Conservation (phyloP, 2,329 filamentous ascomycete genomes). For the Ustulina deusta region DNA sequence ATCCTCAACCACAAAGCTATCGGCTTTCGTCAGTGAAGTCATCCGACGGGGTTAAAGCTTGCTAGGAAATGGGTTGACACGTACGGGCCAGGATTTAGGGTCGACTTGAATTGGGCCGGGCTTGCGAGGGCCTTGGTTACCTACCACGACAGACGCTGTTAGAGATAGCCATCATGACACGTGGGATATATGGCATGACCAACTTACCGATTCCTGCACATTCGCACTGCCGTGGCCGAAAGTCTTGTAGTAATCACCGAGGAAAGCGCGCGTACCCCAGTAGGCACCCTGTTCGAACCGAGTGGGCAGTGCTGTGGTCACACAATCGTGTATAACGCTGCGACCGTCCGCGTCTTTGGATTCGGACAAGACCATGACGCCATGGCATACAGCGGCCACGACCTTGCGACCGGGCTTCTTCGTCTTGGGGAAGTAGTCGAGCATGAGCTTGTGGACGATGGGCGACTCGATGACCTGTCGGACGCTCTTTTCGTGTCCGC, state of each 20-base stretch:
- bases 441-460: slow-evolving; percentile 58
- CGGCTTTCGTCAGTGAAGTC: slow-evolving; percentile 28
- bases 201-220: slow-evolving; percentile 60
- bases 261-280: slow-evolving; percentile 60
- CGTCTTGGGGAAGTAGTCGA: slow-evolving; percentile 61
- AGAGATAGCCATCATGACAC: slow-evolving; percentile 14
- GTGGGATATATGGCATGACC: neutral
- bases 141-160: slow-evolving; percentile 45
- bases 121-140: slow-evolving; percentile 58
- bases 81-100: slow-evolving; percentile 57
- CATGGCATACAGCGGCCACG: slow-evolving; percentile 64
- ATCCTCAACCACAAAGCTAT: slow-evolving; percentile 63
- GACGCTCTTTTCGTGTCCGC: slow-evolving; percentile 65
- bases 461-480: slow-evolving; percentile 63
- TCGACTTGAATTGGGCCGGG: slow-evolving; percentile 60
- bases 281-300: slow-evolving; percentile 63
- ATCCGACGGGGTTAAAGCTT: neutral
- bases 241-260: slow-evolving; percentile 69
- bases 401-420: slow-evolving; percentile 58
- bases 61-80: slow-evolving; percentile 38
- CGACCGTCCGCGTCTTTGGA: slow-evolving; percentile 56
- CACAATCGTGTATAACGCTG: slow-evolving; percentile 61
- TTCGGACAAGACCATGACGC: slow-evolving; percentile 63
- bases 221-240: slow-evolving; percentile 64
- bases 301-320: slow-evolving; percentile 62